Evolutionary conservation across 1,139 yeast species (phyloP).

Genomic region (Geotrichum candidum): DNA sequence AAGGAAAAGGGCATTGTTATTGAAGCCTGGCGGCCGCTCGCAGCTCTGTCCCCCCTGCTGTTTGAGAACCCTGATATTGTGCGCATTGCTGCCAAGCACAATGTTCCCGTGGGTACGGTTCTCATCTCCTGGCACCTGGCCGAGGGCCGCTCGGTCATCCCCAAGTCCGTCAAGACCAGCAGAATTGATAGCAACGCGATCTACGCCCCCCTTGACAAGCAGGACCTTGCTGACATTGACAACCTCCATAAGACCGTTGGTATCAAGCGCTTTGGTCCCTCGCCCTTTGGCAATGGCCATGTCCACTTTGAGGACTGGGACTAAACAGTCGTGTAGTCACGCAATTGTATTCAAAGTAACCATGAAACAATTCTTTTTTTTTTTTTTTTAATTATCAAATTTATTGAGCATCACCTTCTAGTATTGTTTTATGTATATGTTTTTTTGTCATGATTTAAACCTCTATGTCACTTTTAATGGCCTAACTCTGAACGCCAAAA

Average conservation of each 20-base stretch:
- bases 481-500: conserved; percentile 2
- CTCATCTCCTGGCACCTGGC: conserved; percentile 67
- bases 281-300: conserved; percentile 33
- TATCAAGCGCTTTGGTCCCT: conserved; percentile 44
- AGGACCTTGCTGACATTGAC: conserved; percentile 49
- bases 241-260: conserved; percentile 45
- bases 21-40: conserved; percentile 80
- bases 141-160: conserved; percentile 67
- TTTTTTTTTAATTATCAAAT: not conserved
- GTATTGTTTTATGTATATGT: not conserved
- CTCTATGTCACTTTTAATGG: not conserved
- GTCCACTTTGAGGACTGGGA: conserved; percentile 33
- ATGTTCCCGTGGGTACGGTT: conserved; percentile 53
- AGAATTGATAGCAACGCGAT: conserved; percentile 57
- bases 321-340: conserved; percentile 35
- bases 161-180: conserved; percentile 60
- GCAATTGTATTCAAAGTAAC: not conserved
- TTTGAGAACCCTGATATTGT: conserved; percentile 46
- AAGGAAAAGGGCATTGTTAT: conserved; percentile 50
- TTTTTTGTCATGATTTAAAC: not conserved
- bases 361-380: not conserved
- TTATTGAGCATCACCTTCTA: not conserved
- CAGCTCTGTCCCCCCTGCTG: conserved; percentile 62
- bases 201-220: conserved; percentile 47
- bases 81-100: conserved; percentile 51